Percentiles rank a stretch among this genome's conserved stretches.
Evolutionary conservation across 2,329 filamentous ascomycete species (phyloP).

Genomic region (Colletotrichum tropicale): DNA sequence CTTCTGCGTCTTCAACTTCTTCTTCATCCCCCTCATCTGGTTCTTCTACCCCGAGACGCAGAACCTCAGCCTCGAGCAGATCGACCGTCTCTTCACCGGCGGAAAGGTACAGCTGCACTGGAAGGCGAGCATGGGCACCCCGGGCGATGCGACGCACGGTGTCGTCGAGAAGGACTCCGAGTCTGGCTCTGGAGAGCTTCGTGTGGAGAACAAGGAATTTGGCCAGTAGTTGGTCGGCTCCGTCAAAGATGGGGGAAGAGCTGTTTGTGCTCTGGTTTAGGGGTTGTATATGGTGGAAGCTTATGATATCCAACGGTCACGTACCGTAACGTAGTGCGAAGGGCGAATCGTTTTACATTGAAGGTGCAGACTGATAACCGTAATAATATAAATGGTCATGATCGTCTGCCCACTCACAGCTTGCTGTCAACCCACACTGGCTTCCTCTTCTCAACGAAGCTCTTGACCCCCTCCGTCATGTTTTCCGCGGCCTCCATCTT

Average conservation of each 20-base stretch:
- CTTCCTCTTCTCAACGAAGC: conserved; percentile 78
- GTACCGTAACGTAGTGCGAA: neutral
- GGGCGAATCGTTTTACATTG: neutral
- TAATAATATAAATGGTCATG: neutral
- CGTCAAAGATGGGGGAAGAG: no score
- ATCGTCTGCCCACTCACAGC: conserved; percentile 40
- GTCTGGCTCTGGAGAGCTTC: conserved; percentile 5
- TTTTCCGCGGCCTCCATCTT: conserved; percentile 71
- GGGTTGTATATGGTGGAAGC: neutral
- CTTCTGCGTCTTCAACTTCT: conserved; percentile 40
- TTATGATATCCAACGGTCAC: conserved; percentile 3
- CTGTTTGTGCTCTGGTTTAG: neutral
- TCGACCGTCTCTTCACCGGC: conserved; percentile 44
- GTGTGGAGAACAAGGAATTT: conserved; percentile 12
- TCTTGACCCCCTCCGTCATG: conserved; percentile 73
- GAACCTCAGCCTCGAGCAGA: conserved; percentile 52
- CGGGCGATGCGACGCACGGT: conserved; percentile 24
- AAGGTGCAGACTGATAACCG: neutral
- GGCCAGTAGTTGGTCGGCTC: neutral
- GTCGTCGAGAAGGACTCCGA: conserved; percentile 13
- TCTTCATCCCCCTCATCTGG: conserved; percentile 47
- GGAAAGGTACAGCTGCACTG: conserved; percentile 34
- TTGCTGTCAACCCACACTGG: conserved; percentile 71
- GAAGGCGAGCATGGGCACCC: conserved; percentile 34
- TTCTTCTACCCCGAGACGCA: conserved; percentile 55